Evolutionary conservation across 305 asterid genomes (phyloP).

Genomic region (Solanum hybrid): DNA sequence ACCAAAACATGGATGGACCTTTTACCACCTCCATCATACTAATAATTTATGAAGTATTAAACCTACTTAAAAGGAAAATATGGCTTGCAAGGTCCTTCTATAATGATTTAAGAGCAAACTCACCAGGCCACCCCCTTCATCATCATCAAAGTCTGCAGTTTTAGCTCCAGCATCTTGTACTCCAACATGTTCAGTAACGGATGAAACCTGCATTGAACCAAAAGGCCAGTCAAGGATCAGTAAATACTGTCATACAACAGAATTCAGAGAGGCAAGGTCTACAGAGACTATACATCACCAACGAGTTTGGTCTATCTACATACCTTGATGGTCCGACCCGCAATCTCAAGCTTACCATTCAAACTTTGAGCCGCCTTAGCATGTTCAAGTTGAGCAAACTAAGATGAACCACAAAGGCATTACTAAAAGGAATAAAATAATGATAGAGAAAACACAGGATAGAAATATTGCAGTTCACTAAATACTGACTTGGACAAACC

Average conservation of each 20-base stretch:
- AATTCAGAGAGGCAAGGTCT: neutral
- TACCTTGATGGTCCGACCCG: conserved; percentile 95
- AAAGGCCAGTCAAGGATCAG: neutral
- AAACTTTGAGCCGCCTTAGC: conserved; percentile 96
- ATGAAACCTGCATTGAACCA: conserved; percentile 59
- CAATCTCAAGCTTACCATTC: conserved; percentile 90
- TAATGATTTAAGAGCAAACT: conserved; percentile 15
- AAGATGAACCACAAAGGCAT: conserved; percentile 2
- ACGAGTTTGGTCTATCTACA: neutral
- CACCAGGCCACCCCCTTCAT: conserved; percentile 98
- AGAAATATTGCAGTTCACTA: conserved; percentile 5
- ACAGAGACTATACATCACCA: neutral
- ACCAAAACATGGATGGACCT: neutral
- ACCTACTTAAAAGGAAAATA: neutral
- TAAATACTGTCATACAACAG: neutral
- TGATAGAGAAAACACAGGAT: neutral
- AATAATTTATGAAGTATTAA: neutral
- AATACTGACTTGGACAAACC: conserved; percentile 90
- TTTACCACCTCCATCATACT: neutral
- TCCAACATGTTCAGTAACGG: conserved; percentile 79
- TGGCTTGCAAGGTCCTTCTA: neutral
- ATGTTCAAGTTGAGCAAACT: conserved; percentile 87
- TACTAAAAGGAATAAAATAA: neutral
- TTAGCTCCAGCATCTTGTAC: conserved; percentile 83
- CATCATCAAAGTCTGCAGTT: conserved; percentile 98